phyloP scores from a whole-genome alignment of 2,329 filamentous ascomycete genomes.

The Xylaria sp. region DNA sequence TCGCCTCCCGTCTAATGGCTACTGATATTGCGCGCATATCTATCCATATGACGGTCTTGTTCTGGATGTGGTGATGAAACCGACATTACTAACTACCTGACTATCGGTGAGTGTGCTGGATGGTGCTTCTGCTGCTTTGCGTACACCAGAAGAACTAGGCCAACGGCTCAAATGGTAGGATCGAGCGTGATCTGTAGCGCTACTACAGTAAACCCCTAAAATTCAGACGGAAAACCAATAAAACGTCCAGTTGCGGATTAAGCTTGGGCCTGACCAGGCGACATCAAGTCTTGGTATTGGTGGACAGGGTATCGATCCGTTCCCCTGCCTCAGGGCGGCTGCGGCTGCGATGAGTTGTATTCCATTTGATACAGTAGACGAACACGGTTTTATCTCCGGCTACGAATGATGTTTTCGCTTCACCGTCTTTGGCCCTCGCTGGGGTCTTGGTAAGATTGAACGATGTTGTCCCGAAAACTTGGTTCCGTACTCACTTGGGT shows the following conservation, averaged over 20 bases:
- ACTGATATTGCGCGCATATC: background rate
- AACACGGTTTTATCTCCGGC: background rate
- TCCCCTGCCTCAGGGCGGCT: background rate
- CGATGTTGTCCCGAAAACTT: background rate
- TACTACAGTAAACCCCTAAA: background rate
- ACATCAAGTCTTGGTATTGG: background rate
- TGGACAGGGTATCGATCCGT: background rate
- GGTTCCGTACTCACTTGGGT: background rate
- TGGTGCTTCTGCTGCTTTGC: background rate
- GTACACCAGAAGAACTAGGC: background rate
- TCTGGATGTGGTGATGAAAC: background rate
- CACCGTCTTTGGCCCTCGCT: background rate
- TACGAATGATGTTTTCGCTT: background rate
- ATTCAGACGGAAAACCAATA: background rate
- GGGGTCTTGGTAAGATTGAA: background rate
- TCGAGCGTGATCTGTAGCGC: background rate
- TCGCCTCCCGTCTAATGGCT: background rate
- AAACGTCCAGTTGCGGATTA: background rate
- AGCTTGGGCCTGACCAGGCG: background rate
- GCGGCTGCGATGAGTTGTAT: background rate
- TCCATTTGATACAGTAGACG: too few relatives aligned
- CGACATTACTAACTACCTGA: background rate
- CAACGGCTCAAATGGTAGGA: background rate
- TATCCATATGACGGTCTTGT: background rate
- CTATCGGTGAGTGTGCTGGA: background rate